These are phyloP conservation scores for Suillus ampliporus DNA, from an alignment of 768 basidiomycete genomes.

Conservation along the genomic window DNA sequence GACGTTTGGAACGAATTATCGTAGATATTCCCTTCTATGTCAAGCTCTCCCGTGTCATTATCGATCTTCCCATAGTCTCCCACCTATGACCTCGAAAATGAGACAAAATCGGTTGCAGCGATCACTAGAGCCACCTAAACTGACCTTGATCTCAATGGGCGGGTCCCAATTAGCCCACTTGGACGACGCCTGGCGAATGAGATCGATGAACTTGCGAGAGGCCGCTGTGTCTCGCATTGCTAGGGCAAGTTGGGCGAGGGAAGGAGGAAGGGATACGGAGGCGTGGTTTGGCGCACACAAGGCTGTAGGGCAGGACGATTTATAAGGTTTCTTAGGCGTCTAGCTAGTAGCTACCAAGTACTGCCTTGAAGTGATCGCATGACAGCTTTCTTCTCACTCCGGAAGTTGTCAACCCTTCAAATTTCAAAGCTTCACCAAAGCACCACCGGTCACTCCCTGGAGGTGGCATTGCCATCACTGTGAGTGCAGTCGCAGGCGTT, in stretches of 20 bases:
- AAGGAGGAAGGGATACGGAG: neutral
- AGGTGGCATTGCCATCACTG: constrained; percentile 27
- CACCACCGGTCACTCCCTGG: constrained; percentile 19
- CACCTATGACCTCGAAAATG: constrained; percentile 27
- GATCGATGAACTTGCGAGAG: constrained; percentile 41
- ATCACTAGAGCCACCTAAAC: constrained; percentile 9
- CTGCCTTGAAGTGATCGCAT: neutral
- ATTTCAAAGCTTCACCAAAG: constrained; percentile 25
- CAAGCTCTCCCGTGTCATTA: constrained; percentile 33
- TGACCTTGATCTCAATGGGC: constrained; percentile 37
- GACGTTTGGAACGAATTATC: constrained; percentile 20
- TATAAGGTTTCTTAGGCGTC: constrained; percentile 1
- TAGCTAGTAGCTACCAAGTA: constrained; percentile 12
- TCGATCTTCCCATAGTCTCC: constrained; percentile 41
- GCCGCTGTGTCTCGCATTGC: constrained; percentile 10
- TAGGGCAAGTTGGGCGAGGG: neutral
- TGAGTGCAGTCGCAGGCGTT: constrained; percentile 23
- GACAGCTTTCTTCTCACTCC: neutral
- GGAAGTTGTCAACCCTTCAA: neutral
- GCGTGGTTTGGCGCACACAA: neutral
- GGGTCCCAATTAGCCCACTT: constrained; percentile 49
- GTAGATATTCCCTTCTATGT: constrained; percentile 41
- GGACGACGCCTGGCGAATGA: constrained; percentile 35
- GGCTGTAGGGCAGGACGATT: neutral
- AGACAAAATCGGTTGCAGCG: neutral